Base-by-base conservation (phyloP, 1,284 basidiomycete species). In the Tranzscheliella williamsii region DNA sequence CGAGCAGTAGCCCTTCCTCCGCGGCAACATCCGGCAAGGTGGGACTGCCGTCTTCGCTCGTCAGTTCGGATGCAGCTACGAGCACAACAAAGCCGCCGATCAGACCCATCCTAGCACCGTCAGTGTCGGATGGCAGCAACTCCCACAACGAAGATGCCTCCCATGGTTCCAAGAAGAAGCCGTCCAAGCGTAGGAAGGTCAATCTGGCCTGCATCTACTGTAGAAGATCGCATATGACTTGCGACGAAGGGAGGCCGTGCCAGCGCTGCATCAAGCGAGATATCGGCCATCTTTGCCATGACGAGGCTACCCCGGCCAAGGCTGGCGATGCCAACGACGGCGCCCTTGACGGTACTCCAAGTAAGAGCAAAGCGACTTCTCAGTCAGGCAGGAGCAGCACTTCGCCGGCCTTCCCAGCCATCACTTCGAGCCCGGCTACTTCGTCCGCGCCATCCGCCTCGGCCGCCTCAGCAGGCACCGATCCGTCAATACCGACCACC, bases 181-280 rank as follows among this genome's bases (percentile, higher is more conserved):
- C 50, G 4, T 38, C 53, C 7, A 72, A 68, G 32, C 39, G 72
- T 7, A 43, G 73, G 17, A 77, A 77, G 38, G 74, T 77, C 6
- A 68, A 69, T 22, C 51, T 62, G 79, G 91, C 91, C 2, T 95
- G 92, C 78, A 82, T 96, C 39, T 96, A 94, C 79, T 95, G 91
- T 79, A 83, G 91, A 66, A 81, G 91, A 52, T 91, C 89, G 83
- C 87, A 91, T 84, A 90, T 80, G 79, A 74, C 75, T 5, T 80
- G 79, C 53, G 79, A 79, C 32, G 75, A 78, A 16, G 70, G 69
- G n/a, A 51, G 78, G 5, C 79, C 79, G 1, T 80, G 79, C 38
- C 66, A 69, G 35, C 51, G 79, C 4, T 80, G 79, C 51, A 72
- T 81, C 65, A 80, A 80, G 60, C 66, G 80, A 17, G 79, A 80